Base-by-base conservation (phyloP, 2,329 filamentous ascomycete species). In the Verticillium dahliae region DNA sequence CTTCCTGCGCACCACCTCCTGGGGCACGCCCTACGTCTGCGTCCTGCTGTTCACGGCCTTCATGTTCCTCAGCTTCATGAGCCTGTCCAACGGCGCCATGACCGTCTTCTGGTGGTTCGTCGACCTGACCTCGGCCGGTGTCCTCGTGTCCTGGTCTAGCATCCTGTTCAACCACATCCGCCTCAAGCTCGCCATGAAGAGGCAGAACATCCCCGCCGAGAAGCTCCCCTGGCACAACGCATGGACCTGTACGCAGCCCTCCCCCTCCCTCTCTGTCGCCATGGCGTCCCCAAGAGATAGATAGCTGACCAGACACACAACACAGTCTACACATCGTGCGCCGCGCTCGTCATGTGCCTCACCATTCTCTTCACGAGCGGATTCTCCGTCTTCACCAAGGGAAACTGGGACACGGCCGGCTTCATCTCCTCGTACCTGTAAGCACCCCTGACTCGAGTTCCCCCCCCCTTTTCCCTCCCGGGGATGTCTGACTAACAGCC, bases 281-380 rank as follows among this genome's bases (percentile, higher is more conserved):
- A 52, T 11, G 3, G 27, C 27, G 27, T 5, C 27, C 27, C 27
- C 27, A 31, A 31, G 27, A 31, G 27, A 31, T 31, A 31, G 27
- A 31, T 4, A 31, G 27, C 27, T 31, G 27, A 31, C 27, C 27
- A 31, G 27, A 31, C 27, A 4, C 34, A 35, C 34, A 35, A 22
- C 37, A 10, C 10, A 86, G 83, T 80, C 13, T 87, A 86, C 65
- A 83, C 80, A 13, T 90, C 90, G 0, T 87, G 81, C 66, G 73
- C 76, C 9, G 83, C 85, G 0, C 76, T 93, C 5, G 69, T 78
- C 63, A 83, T 87, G 77, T 85, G 81, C 68, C 75, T 86, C 34
- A 72, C 89, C 50, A 87, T 91, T 63, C 75, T 92, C 3, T 77
- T 92, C 50, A 92, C 90, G 4, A 84, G 85, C 41, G 89, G 89